Conservation (phyloP, 192 early-diverging fungal genomes). For the Polychytrium aggregatum region DNA sequence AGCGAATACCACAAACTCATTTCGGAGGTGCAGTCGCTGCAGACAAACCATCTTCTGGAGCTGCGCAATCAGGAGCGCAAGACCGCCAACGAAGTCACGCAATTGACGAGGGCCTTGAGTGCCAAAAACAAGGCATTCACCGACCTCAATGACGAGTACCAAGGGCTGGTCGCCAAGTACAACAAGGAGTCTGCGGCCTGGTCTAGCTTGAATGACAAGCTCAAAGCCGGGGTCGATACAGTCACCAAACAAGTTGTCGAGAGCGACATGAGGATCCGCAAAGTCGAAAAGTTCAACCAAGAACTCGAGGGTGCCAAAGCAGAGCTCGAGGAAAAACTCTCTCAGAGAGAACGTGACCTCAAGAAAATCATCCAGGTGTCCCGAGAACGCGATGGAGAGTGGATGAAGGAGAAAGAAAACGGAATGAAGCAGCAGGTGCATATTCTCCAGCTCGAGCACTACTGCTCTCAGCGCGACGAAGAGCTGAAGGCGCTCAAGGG, state of each 20-base stretch:
- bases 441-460: constrained; percentile 18
- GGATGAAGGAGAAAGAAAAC: constrained; percentile 18
- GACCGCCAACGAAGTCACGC: constrained; percentile 10
- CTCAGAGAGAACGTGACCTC: constrained; percentile 21
- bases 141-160: constrained; percentile 14
- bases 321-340: constrained; percentile 9
- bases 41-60: constrained; percentile 33
- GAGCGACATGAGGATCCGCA: constrained; percentile 12
- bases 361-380: constrained; percentile 18
- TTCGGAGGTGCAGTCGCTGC: constrained; percentile 34
- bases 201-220: constrained; percentile 14
- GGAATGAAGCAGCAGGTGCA: constrained; percentile 25
- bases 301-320: constrained; percentile 7
- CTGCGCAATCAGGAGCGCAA: constrained; percentile 24
- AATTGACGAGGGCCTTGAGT: too few relatives aligned
- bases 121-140: too few relatives aligned
- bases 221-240: constrained; percentile 16
- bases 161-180: constrained; percentile 23
- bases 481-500: constrained; percentile 19
- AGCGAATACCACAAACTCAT: constrained; percentile 35
- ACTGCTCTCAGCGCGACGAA: constrained; percentile 16
- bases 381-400: constrained; percentile 25
- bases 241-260: constrained; percentile 13
- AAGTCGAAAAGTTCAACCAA: constrained; percentile 12
- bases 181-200: constrained; percentile 17